Conservation (phyloP, 306 rosid species). For the Cucumis cinereus region DNA sequence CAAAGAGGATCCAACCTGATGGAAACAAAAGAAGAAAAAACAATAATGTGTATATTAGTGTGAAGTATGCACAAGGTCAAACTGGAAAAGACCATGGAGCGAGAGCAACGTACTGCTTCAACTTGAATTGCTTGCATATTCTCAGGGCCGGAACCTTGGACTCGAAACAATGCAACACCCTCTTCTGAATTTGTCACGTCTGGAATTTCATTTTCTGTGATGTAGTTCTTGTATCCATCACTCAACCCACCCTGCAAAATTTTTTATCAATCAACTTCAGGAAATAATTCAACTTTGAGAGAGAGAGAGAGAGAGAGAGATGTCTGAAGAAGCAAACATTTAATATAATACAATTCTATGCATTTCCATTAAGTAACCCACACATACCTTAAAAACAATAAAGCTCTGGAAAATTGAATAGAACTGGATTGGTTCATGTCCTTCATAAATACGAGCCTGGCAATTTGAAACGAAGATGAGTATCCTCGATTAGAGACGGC, state of each 20-base stretch:
- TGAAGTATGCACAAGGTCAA: constrained; percentile 18
- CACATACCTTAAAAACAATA: constrained; percentile 68
- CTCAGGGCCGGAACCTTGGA: constrained; percentile 94
- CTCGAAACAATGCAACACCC: constrained; percentile 72
- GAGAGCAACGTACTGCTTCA: constrained; percentile 40
- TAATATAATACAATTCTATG: background rate
- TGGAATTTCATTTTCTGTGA: constrained; percentile 52
- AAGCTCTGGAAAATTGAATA: constrained; percentile 74
- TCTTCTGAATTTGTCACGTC: constrained; percentile 73
- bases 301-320: too few species aligned
- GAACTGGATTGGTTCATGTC: constrained; percentile 74
- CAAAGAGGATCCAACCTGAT: constrained; percentile 84
- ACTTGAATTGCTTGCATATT: constrained; percentile 99
- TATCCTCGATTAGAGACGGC: background rate
- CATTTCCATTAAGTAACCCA: background rate
- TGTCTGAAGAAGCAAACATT: background rate
- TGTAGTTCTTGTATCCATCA: constrained; percentile 63
- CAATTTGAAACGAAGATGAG: constrained; percentile 10
- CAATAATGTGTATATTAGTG: constrained; percentile 41
- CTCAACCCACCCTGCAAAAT: constrained; percentile 81
- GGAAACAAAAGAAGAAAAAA: constrained; percentile 4
- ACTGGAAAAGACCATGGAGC: background rate
- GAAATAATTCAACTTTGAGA: background rate
- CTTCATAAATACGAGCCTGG: constrained; percentile 87
- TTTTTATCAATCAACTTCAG: constrained; percentile 11